Conservation (phyloP, 371 early-diverging fungal species). For the Mucor circinelloides region DNA sequence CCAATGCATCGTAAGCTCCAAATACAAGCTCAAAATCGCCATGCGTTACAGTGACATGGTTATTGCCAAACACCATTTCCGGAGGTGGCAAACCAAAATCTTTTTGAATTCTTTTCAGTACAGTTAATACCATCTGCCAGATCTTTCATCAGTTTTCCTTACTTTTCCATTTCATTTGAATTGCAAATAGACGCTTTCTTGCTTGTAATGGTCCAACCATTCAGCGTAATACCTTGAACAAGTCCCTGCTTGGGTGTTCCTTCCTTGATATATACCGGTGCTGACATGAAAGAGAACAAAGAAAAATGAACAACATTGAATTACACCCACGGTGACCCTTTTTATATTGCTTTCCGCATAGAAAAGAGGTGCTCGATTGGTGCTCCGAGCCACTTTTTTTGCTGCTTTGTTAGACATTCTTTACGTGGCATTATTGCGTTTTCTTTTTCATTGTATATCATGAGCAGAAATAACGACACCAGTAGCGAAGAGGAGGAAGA, state of each 20-base stretch:
- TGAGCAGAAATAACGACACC: background rate
- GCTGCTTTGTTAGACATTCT: background rate
- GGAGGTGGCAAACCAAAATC: constrained; percentile 79
- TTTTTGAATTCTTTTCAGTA: constrained; percentile 48
- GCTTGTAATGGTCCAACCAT: constrained; percentile 70
- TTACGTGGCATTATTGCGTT: background rate
- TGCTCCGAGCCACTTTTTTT: background rate
- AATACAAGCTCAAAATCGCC: constrained; percentile 54
- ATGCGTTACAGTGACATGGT: constrained; percentile 57
- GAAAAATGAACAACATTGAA: background rate
- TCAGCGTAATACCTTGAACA: constrained; percentile 56
- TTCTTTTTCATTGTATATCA: background rate
- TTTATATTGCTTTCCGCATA: background rate
- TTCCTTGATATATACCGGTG: constrained; percentile 36
- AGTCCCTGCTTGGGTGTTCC: constrained; percentile 35
- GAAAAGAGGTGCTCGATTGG: background rate
- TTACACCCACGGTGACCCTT: background rate
- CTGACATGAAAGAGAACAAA: background rate
- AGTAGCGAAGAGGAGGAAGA: constrained; percentile 12
- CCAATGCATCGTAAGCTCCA: constrained; percentile 77
- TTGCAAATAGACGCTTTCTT: constrained; percentile 71
- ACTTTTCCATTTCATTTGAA: constrained; percentile 73
- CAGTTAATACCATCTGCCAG: background rate
- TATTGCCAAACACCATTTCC: constrained; percentile 96
- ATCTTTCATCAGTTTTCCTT: constrained; percentile 9